These are phyloP conservation scores for Monilinia fructigena DNA, from an alignment of 2,329 filamentous ascomycete genomes.

Conservation along the genomic window DNA sequence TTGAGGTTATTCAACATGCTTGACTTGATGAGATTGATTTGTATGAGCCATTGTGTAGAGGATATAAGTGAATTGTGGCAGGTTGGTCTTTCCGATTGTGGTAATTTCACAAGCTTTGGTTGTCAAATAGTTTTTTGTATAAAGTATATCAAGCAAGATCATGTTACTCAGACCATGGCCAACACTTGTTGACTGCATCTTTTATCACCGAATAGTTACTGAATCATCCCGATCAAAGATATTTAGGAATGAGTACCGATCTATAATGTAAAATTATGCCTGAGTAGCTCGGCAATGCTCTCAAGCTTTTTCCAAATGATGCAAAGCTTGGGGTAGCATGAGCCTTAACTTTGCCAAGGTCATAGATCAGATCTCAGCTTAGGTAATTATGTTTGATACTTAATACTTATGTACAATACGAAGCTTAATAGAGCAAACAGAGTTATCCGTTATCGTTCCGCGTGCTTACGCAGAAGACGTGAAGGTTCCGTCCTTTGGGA, in stretches of 20 bases:
- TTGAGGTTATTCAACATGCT: slow-evolving; percentile 5
- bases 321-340: not conserved
- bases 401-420: not conserved
- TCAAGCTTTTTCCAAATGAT: not conserved
- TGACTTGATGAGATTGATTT: not conserved
- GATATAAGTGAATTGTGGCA: not conserved
- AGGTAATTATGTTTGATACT: not conserved
- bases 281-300: not conserved
- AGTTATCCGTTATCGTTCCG: not conserved
- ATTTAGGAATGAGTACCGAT: not conserved
- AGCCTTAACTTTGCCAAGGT: not conserved
- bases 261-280: not conserved
- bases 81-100: slow-evolving; percentile 11
- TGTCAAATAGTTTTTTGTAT: not conserved
- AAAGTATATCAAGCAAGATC: slow-evolving; percentile 1
- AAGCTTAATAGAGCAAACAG: not conserved
- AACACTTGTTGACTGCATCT: not conserved
- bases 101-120: slow-evolving; percentile 2
- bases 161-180: not conserved
- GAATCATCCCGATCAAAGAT: not conserved
- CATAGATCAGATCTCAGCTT: slow-evolving; percentile 10
- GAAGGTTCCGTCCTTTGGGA: not conserved
- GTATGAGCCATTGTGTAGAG: not conserved
- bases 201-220: not conserved
- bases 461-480: not conserved